Evolutionary conservation across 805 yeast species (phyloP), one percentile per base, ranked within the genome.

Genomic region (Ogataea trehalophila): DNA sequence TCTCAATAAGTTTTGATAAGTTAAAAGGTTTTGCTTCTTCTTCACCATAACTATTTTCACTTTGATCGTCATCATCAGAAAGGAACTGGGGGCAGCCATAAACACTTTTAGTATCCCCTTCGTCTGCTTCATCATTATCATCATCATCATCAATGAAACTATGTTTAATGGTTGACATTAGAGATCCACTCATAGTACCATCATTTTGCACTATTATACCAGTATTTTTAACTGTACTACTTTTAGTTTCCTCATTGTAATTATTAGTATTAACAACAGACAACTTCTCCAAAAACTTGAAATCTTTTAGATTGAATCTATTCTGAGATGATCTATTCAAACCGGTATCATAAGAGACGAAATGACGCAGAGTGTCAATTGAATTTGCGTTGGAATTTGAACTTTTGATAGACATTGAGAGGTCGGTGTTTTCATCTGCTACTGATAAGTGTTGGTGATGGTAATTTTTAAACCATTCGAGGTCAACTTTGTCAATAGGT

Each of bases 261-360:
- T 26, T 26, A 11, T 26, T 11, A 26, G 7, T 26, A 3, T 26
- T 26, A 11, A 9, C 31, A 26, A 26, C 31, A 2, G 45, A 29
- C 23, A 39, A 14, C 31, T 37, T 41, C 33, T 43, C 52, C 16
- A 44, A 23, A 31, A 54, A 54, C 15, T 44, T 40, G 43, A 54
- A 54, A 35, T 52, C 55, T 4, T 48, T 33, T 17, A 49, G 11
- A 17, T 49, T 37, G 29, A 47, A 48, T 13, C 42, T 49, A 13
- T 34, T 35, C 6, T 47, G 31, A 18, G 38, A 33, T 13, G 31
- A 26, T 34, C 39, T 45, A 13, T 52, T 49, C 40, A 65, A 49
- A 6, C 63, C 69, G 1, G 65, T 60, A 39, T 65, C 69, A 47
- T 58, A 55, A 1, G 70, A 66, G 13, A 53, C 58, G 48, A 61